phyloP scores from a whole-genome alignment of 495 filamentous ascomycete genomes.

The Penicillium paxilli region DNA sequence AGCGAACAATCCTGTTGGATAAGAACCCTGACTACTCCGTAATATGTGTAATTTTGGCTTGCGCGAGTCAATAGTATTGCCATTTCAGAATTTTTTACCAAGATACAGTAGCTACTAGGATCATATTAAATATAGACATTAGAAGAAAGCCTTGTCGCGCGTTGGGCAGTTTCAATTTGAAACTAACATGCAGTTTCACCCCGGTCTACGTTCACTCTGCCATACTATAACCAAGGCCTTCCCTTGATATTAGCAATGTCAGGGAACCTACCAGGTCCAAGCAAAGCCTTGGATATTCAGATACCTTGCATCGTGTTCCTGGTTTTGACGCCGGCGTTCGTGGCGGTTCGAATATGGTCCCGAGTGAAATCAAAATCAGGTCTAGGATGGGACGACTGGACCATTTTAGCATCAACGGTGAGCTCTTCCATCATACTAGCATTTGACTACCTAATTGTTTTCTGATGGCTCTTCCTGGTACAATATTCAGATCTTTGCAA shows the following conservation, averaged over 20 bases:
- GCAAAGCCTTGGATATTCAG: conserved; percentile 4
- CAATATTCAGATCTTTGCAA: conserved; percentile 1
- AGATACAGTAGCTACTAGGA: neutral
- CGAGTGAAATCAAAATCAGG: conserved; percentile 4
- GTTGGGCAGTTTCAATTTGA: neutral
- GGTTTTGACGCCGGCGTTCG: conserved; percentile 1
- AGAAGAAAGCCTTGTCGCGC: neutral
- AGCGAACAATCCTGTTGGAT: neutral
- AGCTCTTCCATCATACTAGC: neutral
- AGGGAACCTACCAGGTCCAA: conserved; percentile 1
- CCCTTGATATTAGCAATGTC: neutral
- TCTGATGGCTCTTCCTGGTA: neutral
- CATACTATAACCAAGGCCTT: neutral
- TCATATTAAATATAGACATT: too few species aligned
- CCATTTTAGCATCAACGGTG: conserved; percentile 1
- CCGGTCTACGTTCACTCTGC: neutral
- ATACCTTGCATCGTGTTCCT: conserved; percentile 4
- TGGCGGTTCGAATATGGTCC: conserved; percentile 2
- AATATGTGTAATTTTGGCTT: neutral
- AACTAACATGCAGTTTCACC: neutral
- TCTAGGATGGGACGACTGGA: neutral
- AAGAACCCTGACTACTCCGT: neutral
- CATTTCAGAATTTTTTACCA: neutral
- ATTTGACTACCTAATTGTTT: neutral
- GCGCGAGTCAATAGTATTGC: neutral